These are phyloP conservation scores for Xenosphaeropsis pyriputrescens DNA, from an alignment of 2,329 filamentous ascomycete species.

Conservation along the genomic window DNA sequence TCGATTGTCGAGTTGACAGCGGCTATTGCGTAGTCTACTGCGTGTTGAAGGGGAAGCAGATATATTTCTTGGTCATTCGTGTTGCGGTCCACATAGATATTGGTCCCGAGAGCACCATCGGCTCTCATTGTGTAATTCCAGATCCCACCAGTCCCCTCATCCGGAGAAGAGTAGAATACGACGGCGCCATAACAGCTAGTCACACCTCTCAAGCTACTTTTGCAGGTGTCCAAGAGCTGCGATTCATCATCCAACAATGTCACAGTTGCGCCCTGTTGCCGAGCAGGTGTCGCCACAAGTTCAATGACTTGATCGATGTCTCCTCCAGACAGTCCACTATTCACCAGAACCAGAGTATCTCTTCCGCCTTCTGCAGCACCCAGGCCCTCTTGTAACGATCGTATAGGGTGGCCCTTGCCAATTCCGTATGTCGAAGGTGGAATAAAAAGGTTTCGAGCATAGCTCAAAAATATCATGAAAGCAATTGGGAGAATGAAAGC, in stretches of 20 bases:
- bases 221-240: constrained; percentile 49
- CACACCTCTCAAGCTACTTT: constrained; percentile 48
- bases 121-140: constrained; percentile 84
- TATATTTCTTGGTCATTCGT: constrained; percentile 69
- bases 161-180: constrained; percentile 62
- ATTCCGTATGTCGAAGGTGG: constrained; percentile 66
- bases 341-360: constrained; percentile 62
- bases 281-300: constrained; percentile 40
- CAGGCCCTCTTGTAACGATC: constrained; percentile 50
- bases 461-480: constrained; percentile 45
- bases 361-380: constrained; percentile 38
- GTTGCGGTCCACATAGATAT: constrained; percentile 46
- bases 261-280: constrained; percentile 37
- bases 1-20: constrained; percentile 28
- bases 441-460: constrained; percentile 71
- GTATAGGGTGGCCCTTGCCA: constrained; percentile 42
- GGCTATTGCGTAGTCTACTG: constrained; percentile 62
- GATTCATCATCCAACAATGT: constrained; percentile 35
- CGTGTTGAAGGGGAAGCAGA: constrained; percentile 62
- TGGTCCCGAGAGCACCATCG: constrained; percentile 54
- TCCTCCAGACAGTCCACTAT: constrained; percentile 55
- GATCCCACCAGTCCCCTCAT: constrained; percentile 44
- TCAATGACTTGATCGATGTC: constrained; percentile 60
- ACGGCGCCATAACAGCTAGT: constrained; percentile 61
- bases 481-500: constrained; percentile 44